Evolutionary conservation across 78 protist species (phyloP), one percentile per base, ranked within the genome.

Genomic region (Salpingoeca rosetta): DNA sequence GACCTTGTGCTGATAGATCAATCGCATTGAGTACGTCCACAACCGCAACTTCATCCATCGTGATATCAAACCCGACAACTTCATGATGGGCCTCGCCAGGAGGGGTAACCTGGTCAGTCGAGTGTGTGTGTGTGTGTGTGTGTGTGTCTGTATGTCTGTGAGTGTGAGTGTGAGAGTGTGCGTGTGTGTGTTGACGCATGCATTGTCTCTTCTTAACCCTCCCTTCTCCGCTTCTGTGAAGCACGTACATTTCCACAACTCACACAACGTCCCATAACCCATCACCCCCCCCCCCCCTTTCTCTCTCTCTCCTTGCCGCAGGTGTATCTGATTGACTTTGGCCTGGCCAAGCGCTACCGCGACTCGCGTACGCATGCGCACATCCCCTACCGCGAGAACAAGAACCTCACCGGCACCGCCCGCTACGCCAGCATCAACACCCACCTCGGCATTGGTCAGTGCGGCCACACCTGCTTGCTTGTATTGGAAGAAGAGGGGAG

Each of bases 41-140:
- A 79, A 81, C 39, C 91, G 90, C 76, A 45, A 91, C 83, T 95
- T 96, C 84, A 91, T 97, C 74, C 96, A 95, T 88, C 91, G 98
- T 44, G 99, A 96, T 84, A 91, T 97, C 88, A 92, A 95, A 86
- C 98, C 98, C 1, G 99, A 96, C 75, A 97, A 97, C 83, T 98
- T 97, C 78, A 90, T 98, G 74, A 93, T 96, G 91, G 99, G 99
- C 0, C 77, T 90, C 0, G 96, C 92, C 10, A 86, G 90, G 81
- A 82, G 94, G 84, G 65, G 81, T 37, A 89, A 90, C 51, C 90
- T 45, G 65, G 86, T 44, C 26, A 1, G 76, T 11, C 10, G 37
- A n/a, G n/a, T n/a, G n/a, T n/a, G n/a, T n/a, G n/a, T n/a, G n/a
- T n/a, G n/a, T n/a, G n/a, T n/a, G n/a, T n/a, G 3, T 2, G 80